phyloP scores from a whole-genome alignment of 192 early-diverging fungal genomes.

The Linderina pennispora region DNA sequence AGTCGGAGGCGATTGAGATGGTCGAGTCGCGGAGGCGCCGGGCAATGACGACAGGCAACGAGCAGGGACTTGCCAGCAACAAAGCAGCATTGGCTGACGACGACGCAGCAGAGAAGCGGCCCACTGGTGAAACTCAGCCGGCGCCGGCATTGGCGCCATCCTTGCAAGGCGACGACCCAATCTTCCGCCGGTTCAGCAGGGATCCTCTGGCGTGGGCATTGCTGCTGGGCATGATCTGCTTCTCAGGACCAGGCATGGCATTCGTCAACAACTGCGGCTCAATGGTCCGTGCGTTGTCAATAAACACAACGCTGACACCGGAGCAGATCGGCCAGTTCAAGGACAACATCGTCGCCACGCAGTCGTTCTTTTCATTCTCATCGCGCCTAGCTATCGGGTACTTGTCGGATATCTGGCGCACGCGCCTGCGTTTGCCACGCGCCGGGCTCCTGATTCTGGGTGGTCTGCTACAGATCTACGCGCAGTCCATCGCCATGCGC shows the following conservation, averaged over 20 bases:
- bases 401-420: slow-evolving; percentile 41
- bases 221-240: slow-evolving; percentile 38
- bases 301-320: slow-evolving; percentile 10
- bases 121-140: background rate
- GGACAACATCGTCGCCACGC: slow-evolving; percentile 43
- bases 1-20: slow-evolving; percentile 28
- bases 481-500: slow-evolving; percentile 20
- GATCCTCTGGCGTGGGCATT: slow-evolving; percentile 34
- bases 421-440: slow-evolving; percentile 32
- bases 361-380: slow-evolving; percentile 45
- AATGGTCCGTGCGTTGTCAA: slow-evolving; percentile 41
- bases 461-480: slow-evolving; percentile 31
- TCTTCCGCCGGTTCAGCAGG: slow-evolving; percentile 13
- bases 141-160: background rate
- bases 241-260: slow-evolving; percentile 35
- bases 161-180: background rate
- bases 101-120: background rate
- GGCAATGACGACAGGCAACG: slow-evolving; percentile 23
- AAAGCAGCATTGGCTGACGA: background rate
- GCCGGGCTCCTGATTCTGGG: slow-evolving; percentile 24
- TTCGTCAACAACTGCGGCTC: slow-evolving; percentile 49
- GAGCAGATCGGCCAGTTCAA: slow-evolving; percentile 38
- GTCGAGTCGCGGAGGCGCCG: slow-evolving; percentile 30
- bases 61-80: no score
- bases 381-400: slow-evolving; percentile 35